phyloP scores from a whole-genome alignment of 345 rosid species.

The Raphanus sativus region DNA sequence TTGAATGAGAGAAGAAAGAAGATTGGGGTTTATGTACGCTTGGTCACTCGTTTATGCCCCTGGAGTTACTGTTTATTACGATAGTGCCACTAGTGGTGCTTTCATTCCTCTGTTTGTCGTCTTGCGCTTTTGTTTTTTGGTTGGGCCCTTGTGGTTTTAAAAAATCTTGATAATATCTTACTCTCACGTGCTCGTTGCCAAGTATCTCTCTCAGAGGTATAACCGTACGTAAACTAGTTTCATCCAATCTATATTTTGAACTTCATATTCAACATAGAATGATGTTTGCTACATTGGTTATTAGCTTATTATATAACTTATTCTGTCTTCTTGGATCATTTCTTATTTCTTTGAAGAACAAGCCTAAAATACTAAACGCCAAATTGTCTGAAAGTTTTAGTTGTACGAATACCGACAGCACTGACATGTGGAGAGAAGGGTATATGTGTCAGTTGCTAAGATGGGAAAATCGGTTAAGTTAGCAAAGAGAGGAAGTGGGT shows the following conservation, averaged over 20 bases:
- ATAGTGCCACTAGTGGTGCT: slow-evolving; percentile 35
- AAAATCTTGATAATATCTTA: slow-evolving; percentile 11
- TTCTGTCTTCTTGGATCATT: neutral
- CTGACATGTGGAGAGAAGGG: slow-evolving; percentile 14
- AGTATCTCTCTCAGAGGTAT: slow-evolving; percentile 2
- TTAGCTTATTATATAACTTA: neutral
- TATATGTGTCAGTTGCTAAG: neutral
- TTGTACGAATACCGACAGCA: slow-evolving; percentile 9
- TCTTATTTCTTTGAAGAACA: neutral
- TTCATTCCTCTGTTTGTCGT: slow-evolving; percentile 26
- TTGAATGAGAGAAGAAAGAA: neutral
- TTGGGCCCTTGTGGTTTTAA: neutral
- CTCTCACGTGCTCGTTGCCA: slow-evolving; percentile 27
- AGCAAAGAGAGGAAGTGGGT: slow-evolving; percentile 25
- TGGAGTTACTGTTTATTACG: slow-evolving; percentile 36
- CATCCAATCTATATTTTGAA: neutral
- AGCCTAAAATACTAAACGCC: neutral
- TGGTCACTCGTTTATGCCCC: slow-evolving; percentile 31
- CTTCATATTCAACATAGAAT: neutral
- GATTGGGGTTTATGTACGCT: slow-evolving; percentile 47
- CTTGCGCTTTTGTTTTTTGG: neutral
- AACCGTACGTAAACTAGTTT: neutral
- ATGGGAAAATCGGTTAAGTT: neutral
- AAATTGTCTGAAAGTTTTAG: neutral
- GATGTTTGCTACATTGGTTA: neutral